These are phyloP conservation scores for Wickerhamomyces tratensis DNA, from an alignment of 805 yeast species.

Conservation along the genomic window DNA sequence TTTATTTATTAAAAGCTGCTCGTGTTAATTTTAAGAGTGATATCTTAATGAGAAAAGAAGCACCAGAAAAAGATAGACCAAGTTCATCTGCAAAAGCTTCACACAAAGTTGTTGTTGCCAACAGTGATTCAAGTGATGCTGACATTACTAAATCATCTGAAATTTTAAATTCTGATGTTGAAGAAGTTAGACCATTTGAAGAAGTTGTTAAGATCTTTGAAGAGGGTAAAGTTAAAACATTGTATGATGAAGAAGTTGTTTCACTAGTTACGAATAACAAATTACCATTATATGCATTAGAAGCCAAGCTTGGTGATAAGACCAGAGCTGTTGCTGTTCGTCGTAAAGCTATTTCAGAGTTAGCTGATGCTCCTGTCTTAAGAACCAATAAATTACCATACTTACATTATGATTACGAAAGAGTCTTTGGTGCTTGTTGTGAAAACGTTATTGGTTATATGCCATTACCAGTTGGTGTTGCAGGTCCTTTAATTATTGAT, in stretches of 20 bases:
- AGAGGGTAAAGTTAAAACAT: constrained; percentile 58
- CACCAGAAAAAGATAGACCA: neutral
- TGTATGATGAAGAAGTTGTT: constrained; percentile 67
- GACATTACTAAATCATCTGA: constrained; percentile 12
- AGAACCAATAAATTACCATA: constrained; percentile 70
- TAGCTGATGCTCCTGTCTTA: constrained; percentile 76
- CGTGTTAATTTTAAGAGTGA: constrained; percentile 38
- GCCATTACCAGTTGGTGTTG: constrained; percentile 96
- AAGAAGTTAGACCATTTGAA: constrained; percentile 44
- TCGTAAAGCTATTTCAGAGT: constrained; percentile 80
- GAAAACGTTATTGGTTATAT: constrained; percentile 95
- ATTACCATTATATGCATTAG: constrained; percentile 88
- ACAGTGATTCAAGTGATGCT: neutral
- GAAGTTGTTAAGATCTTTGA: constrained; percentile 55
- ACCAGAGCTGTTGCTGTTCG: constrained; percentile 91
- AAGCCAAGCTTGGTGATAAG: constrained; percentile 81
- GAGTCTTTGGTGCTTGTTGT: constrained; percentile 98
- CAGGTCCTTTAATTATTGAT: constrained; percentile 92
- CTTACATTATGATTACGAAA: constrained; percentile 77
- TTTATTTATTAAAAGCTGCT: constrained; percentile 82
- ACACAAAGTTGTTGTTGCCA: constrained; percentile 3
- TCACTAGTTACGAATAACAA: constrained; percentile 64
- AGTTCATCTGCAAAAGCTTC: neutral
- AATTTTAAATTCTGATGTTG: constrained; percentile 22
- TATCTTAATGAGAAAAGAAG: neutral